These are phyloP conservation scores for Silene uniflora DNA, from an alignment of 148 eudicot species.

Conservation along the genomic window DNA sequence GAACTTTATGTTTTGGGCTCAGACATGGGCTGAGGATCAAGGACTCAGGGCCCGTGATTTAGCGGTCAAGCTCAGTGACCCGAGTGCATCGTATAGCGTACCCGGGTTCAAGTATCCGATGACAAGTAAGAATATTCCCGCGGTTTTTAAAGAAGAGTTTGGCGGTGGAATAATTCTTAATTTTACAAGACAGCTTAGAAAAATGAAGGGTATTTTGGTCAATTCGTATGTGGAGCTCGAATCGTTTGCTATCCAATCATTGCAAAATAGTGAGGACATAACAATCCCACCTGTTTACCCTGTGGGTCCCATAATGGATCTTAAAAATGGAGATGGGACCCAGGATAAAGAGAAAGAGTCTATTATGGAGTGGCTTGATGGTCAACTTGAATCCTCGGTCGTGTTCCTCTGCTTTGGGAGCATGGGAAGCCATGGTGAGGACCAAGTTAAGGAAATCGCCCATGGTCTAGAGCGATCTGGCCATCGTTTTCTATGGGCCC, in stretches of 20 bases:
- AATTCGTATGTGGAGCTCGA: conserved; percentile 44
- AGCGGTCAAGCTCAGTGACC: conserved; percentile 1
- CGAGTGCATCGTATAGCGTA: not conserved
- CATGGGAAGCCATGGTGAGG: conserved; percentile 36
- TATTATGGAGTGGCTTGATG: conserved; percentile 46
- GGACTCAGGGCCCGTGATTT: conserved; percentile 8
- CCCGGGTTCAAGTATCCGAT: conserved; percentile 27
- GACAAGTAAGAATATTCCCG: conserved; percentile 6
- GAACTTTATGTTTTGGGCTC: conserved; percentile 7
- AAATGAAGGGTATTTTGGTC: conserved; percentile 42
- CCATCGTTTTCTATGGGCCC: conserved; percentile 39
- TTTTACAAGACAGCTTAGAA: conserved; percentile 13
- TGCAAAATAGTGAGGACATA: not conserved
- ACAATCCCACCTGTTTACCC: conserved; percentile 36
- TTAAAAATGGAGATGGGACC: conserved; percentile 9
- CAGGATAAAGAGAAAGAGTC: conserved; percentile 2
- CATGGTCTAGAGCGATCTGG: conserved; percentile 40
- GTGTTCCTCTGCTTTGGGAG: conserved; percentile 64
- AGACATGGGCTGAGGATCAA: not conserved
- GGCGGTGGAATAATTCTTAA: conserved; percentile 10
- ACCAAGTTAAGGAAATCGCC: conserved; percentile 52
- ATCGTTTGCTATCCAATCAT: conserved; percentile 18
- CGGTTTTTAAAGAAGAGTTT: conserved; percentile 6
- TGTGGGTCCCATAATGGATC: conserved; percentile 52
- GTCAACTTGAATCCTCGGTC: conserved; percentile 41